Evolutionary conservation across 495 filamentous ascomycete genomes (phyloP).

Genomic region (Aspergillus steynii): DNA sequence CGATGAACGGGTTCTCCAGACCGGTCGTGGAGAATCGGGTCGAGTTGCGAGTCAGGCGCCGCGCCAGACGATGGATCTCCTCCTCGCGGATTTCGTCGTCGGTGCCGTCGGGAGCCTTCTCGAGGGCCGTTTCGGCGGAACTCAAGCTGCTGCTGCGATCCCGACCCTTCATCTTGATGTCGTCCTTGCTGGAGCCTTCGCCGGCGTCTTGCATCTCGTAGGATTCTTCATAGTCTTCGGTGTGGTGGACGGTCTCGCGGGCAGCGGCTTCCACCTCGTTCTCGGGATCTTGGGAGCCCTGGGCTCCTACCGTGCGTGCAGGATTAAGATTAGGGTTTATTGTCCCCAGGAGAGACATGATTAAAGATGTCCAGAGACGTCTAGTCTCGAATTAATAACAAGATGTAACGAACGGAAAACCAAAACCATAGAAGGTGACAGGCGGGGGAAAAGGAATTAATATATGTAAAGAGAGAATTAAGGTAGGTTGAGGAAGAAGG

Average conservation of each 20-base stretch:
- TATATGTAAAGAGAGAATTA: constrained; percentile 10
- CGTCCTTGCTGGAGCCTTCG: background rate
- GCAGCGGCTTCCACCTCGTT: constrained; percentile 7
- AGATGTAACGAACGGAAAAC: constrained; percentile 12
- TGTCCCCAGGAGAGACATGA: constrained; percentile 44
- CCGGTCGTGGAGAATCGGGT: constrained; percentile 35
- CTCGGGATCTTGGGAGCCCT: constrained; percentile 11
- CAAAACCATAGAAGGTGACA: constrained; percentile 6
- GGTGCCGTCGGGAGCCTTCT: constrained; percentile 19
- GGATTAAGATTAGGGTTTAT: constrained; percentile 36
- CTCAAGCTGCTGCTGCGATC: constrained; percentile 30
- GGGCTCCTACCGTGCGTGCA: constrained; percentile 14
- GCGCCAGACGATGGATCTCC: constrained; percentile 46
- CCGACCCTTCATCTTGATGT: constrained; percentile 15
- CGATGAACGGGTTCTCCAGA: constrained; percentile 47
- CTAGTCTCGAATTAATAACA: constrained; percentile 21
- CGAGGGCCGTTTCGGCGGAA: constrained; percentile 34
- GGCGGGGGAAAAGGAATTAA: constrained; percentile 4
- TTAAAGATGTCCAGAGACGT: constrained; percentile 14
- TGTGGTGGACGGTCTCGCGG: background rate
- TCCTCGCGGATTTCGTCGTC: constrained; percentile 36
- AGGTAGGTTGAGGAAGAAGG: constrained; percentile 3
- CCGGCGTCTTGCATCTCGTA: constrained; percentile 3
- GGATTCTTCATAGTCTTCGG: background rate
- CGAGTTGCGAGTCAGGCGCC: constrained; percentile 49